Conservation (phyloP, 345 rosid genomes). For the Sisymbrium altissimum region DNA sequence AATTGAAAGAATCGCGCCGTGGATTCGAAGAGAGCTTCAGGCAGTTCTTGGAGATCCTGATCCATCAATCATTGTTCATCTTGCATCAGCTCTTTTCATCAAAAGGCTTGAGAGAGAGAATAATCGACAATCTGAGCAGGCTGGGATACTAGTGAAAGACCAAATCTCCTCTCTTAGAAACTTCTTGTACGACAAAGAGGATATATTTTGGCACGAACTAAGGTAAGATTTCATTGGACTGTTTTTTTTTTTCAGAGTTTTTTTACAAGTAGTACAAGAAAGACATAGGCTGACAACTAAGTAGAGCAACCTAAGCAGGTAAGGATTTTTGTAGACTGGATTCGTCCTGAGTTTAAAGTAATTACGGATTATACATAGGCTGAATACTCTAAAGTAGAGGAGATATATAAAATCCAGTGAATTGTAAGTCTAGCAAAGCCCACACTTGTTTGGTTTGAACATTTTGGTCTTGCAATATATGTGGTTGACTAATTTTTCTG, state of each 20-base stretch:
- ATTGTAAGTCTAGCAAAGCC: not conserved
- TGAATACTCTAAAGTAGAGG: not conserved
- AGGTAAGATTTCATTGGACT: not conserved
- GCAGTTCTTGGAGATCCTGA: constrained; percentile 69
- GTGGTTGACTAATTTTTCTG: not conserved
- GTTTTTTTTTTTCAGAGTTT: too few species aligned
- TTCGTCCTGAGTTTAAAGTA: not conserved
- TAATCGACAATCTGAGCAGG: constrained; percentile 23
- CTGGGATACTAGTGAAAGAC: constrained; percentile 17
- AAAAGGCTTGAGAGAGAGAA: constrained; percentile 40
- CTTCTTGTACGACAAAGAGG: constrained; percentile 36
- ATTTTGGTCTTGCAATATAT: not conserved
- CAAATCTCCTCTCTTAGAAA: constrained; percentile 41
- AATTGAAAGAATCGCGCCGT: constrained; percentile 52
- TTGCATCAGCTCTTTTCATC: constrained; percentile 53
- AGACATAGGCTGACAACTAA: too few species aligned
- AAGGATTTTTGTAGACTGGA: not conserved
- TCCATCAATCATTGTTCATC: constrained; percentile 64
- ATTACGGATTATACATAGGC: not conserved
- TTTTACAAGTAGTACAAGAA: too few species aligned
- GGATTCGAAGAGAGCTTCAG: constrained; percentile 71
- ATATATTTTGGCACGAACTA: constrained; percentile 75
- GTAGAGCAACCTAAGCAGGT: too few species aligned
- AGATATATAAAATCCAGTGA: not conserved
- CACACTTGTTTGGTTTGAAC: not conserved